Percentiles rank a stretch among this genome's conserved stretches.
phyloP scores from a whole-genome alignment of 2,329 filamentous ascomycete species.

The Ophiostoma sp. region DNA sequence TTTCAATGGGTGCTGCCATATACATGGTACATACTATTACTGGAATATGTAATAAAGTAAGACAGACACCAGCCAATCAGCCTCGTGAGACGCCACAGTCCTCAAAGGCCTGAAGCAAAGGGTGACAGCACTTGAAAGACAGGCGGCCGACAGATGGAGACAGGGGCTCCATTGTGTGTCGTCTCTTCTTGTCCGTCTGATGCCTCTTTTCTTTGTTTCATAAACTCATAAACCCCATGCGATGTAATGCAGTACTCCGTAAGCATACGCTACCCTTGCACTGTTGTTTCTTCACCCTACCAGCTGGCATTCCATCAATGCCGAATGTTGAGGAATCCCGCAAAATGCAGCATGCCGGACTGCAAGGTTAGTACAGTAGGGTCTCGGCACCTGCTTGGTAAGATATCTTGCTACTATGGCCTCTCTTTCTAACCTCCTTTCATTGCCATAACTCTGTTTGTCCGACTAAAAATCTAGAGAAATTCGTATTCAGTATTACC shows the following conservation, averaged over 20 bases:
- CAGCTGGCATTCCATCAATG: constrained; percentile 1
- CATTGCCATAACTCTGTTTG: no score
- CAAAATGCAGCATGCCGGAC: neutral
- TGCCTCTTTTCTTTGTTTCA: neutral
- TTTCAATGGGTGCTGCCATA: neutral
- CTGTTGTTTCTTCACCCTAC: neutral
- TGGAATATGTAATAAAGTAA: neutral
- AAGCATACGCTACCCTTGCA: neutral
- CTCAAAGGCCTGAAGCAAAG: neutral
- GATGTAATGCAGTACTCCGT: neutral
- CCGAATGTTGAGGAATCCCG: neutral
- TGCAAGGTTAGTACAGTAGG: neutral
- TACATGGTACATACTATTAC: no score
- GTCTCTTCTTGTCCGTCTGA: constrained; percentile 8
- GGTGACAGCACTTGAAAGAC: neutral
- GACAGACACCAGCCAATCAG: neutral
- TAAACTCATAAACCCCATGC: neutral
- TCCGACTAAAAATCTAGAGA: no score
- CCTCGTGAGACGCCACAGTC: neutral
- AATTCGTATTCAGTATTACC: neutral
- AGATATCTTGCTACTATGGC: no score
- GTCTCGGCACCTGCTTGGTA: neutral
- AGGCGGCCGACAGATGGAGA: neutral
- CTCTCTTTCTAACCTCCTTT: no score
- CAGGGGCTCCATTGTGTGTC: neutral